Conservation (phyloP, 2,329 filamentous ascomycete species). For the Elsinoe perseae region DNA sequence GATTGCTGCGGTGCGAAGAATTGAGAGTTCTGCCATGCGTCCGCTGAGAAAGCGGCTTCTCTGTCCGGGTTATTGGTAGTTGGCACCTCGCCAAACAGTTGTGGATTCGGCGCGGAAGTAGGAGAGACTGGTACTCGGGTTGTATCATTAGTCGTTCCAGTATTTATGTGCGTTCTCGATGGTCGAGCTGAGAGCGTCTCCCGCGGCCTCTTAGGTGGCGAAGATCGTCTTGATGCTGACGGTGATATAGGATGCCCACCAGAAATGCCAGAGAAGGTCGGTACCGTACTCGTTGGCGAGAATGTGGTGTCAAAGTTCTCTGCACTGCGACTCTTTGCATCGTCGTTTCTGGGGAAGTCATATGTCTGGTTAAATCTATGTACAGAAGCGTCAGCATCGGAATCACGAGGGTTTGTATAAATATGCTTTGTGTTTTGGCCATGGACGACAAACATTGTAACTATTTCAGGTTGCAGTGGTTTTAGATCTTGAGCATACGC, state of each 20-base stretch:
- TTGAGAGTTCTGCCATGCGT: conserved; percentile 7
- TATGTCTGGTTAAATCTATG: conserved; percentile 29
- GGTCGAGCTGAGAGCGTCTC: conserved; percentile 7
- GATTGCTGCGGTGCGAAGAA: conserved; percentile 12
- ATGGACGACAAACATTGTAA: neutral
- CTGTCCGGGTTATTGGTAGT: neutral
- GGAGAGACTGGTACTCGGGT: conserved; percentile 11
- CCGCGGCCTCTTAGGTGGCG: conserved; percentile 15
- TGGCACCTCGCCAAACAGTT: conserved; percentile 10
- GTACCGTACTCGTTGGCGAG: conserved; percentile 40
- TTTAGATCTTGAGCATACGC: neutral
- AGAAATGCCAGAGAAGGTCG: conserved; percentile 35
- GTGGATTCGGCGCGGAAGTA: conserved; percentile 1
- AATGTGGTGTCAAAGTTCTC: conserved; percentile 45
- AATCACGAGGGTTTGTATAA: neutral
- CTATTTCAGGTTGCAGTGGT: neutral
- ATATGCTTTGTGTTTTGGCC: neutral
- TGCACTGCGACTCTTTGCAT: conserved; percentile 39
- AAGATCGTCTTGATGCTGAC: conserved; percentile 24
- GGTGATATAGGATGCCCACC: conserved; percentile 37
- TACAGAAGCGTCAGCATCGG: conserved; percentile 15
- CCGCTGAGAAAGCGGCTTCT: conserved; percentile 1
- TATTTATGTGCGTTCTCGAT: conserved; percentile 12
- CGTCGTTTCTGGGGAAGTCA: conserved; percentile 21
- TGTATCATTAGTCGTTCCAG: conserved; percentile 9